Percentiles rank a stretch among this genome's conserved stretches.
These are phyloP conservation scores for Hippophae rhamnoides DNA, from an alignment of 306 rosid species.

Conservation along the genomic window DNA sequence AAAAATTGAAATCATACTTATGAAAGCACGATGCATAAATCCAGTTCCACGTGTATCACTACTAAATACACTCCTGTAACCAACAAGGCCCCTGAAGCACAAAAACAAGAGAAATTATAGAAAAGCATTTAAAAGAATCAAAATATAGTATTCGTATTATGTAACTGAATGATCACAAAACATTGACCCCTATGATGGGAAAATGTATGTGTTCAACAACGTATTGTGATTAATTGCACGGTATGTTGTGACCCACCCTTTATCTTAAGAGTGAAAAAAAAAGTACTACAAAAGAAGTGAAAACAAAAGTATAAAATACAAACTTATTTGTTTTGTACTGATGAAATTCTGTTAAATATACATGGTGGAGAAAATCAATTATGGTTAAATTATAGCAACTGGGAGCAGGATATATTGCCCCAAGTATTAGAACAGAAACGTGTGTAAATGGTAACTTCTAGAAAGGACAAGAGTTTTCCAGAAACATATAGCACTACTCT, in stretches of 20 bases:
- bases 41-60: slow-evolving; percentile 99
- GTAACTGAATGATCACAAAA: neutral
- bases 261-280: no score
- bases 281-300: no score
- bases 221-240: neutral
- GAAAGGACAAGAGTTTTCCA: no score
- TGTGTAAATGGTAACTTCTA: no score
- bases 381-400: no score
- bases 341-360: neutral
- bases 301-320: neutral
- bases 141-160: neutral
- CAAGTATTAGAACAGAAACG: no score
- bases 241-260: no score
- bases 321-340: neutral
- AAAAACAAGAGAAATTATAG: slow-evolving; percentile 2
- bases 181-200: neutral
- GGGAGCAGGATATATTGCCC: no score
- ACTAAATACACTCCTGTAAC: slow-evolving; percentile 95
- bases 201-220: neutral
- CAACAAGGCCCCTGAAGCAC: slow-evolving; percentile 87
- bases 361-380: no score
- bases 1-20: slow-evolving; percentile 35
- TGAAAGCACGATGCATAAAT: slow-evolving; percentile 97
- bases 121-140: neutral
- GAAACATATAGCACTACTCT: no score